These are phyloP conservation scores for Heritiera littoralis DNA, from an alignment of 345 rosid genomes.

Conservation along the genomic window DNA sequence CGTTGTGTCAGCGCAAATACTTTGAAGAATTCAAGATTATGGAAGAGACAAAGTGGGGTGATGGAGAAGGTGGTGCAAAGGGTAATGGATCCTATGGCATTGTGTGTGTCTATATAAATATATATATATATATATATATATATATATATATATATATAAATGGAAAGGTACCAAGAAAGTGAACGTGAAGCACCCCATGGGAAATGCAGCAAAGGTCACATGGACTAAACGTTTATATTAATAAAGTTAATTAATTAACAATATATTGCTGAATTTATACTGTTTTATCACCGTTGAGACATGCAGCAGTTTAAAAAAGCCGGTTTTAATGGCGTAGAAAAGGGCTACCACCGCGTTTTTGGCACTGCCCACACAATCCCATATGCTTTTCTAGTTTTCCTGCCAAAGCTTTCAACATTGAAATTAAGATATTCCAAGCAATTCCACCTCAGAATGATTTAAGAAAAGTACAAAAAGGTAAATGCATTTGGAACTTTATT, in stretches of 20 bases:
- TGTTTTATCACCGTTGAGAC: conserved; percentile 12
- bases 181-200: conserved; percentile 48
- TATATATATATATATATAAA: background rate
- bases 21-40: conserved; percentile 3
- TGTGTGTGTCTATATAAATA: conserved; percentile 35
- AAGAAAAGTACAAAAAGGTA: background rate
- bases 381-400: conserved; percentile 19
- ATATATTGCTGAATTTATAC: conserved; percentile 25
- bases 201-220: conserved; percentile 75
- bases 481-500: background rate
- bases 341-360: conserved; percentile 61
- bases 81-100: conserved; percentile 31
- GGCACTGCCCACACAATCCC: conserved; percentile 42
- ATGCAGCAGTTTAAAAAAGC: conserved; percentile 35
- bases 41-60: conserved; percentile 5
- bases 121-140: background rate
- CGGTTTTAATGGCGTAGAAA: conserved; percentile 69
- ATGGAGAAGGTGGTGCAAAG: conserved; percentile 18
- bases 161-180: conserved; percentile 32
- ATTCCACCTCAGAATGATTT: background rate
- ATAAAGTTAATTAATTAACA: conserved; percentile 35
- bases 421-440: background rate
- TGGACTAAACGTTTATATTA: conserved; percentile 57
- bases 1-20: background rate
- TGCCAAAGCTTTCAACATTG: no score